phyloP scores from a whole-genome alignment of 2,329 filamentous ascomycete species.

The Botrytis tulipae region DNA sequence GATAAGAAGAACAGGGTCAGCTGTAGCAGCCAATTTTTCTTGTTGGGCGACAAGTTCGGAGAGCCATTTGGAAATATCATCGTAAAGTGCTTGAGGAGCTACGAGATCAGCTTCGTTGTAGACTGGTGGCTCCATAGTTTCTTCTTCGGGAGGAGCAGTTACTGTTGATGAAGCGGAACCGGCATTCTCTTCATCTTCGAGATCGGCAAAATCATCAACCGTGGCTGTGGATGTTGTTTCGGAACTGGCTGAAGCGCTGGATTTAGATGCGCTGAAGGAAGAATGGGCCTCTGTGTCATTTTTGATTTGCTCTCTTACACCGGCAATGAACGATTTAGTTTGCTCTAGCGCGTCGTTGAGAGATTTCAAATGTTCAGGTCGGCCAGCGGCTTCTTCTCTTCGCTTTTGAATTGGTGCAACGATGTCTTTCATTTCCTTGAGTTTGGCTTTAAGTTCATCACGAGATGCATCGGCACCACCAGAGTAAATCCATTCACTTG shows the following conservation, averaged over 20 bases:
- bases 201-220: constrained; percentile 61
- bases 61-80: constrained; percentile 70
- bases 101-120: constrained; percentile 74
- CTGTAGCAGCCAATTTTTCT: constrained; percentile 63
- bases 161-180: constrained; percentile 34
- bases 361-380: constrained; percentile 66
- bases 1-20: constrained; percentile 71
- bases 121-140: constrained; percentile 59
- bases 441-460: constrained; percentile 70
- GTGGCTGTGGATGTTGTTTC: constrained; percentile 43
- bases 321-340: constrained; percentile 66
- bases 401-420: constrained; percentile 75
- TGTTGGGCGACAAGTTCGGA: constrained; percentile 69
- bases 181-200: constrained; percentile 66
- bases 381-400: constrained; percentile 66
- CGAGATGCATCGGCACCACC: constrained; percentile 75
- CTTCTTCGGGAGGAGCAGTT: constrained; percentile 42
- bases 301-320: constrained; percentile 71
- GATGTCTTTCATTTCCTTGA: constrained; percentile 74
- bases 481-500: constrained; percentile 88
- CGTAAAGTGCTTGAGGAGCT: constrained; percentile 60
- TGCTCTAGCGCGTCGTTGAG: constrained; percentile 71
- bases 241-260: constrained; percentile 38
- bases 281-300: constrained; percentile 61
- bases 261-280: constrained; percentile 49